Evolutionary conservation across 805 yeast genomes (phyloP), one percentile per base, ranked within the genome.

Genomic region (Candida cerambycidarum): DNA sequence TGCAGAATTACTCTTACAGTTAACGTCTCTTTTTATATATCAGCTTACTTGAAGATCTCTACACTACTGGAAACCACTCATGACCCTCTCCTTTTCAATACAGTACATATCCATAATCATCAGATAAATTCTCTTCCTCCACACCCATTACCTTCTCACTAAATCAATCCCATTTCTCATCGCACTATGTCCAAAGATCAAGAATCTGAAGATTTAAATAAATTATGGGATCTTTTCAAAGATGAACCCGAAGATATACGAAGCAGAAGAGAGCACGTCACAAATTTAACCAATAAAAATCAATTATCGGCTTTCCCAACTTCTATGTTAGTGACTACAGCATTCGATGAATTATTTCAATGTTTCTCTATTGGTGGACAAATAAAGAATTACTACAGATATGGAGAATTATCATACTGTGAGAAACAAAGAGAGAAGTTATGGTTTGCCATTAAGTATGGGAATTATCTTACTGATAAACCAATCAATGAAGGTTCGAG

Each of bases 321-420:
- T n/a, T 60, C 61, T 18, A 51, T 70, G 36, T 59, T 70, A 11
- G 53, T 69, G 5, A 71, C 83, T 41, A 88, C 92, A 33, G 93
- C 93, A 1, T 83, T 90, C 62, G 96, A 90, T 61, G 95, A 89
- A 56, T 69, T 90, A 16, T 75, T 89, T 35, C 82, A 79, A 36
- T 92, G 98, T 60, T 89, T 86, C 65, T 86, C 97, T 0, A 58
- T 90, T 2, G 97, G 96, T 3, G 97, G 97, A 0, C 97, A 90
- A 58, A 66, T 87, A 15, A 78, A 95, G 46, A 78, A 85, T 62
- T 85, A 85, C 55, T 92, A 90, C 59, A 70, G 97, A 42, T 85
- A 80, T 57, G 97, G 97, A 2, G 79, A 82, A 32, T 74, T 88
- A 54, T 80, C 82, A 39, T 69, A 79, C 46, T 92, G 98, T 62